These are phyloP conservation scores for Ogataea ramenticola DNA, from an alignment of 805 yeast genomes.

Conservation along the genomic window DNA sequence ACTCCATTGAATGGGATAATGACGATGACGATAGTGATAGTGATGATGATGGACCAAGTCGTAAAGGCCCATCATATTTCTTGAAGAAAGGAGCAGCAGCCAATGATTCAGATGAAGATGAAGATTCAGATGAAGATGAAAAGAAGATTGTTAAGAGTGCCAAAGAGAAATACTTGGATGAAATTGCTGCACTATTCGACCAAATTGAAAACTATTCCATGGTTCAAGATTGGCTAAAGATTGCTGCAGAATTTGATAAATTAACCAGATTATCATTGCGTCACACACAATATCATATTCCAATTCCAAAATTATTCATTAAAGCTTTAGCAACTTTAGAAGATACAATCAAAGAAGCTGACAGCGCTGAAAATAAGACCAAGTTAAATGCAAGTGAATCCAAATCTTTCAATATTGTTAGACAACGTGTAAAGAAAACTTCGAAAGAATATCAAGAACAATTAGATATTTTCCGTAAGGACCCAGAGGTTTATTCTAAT, in stretches of 20 bases:
- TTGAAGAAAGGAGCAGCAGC: constrained; percentile 37
- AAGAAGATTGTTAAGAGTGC: constrained; percentile 88
- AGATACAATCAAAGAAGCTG: constrained; percentile 48
- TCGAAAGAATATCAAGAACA: constrained; percentile 59
- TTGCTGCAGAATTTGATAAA: constrained; percentile 72
- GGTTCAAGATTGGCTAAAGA: constrained; percentile 72
- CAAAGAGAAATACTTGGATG: constrained; percentile 86
- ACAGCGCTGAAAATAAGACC: constrained; percentile 45
- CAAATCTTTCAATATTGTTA: constrained; percentile 78
- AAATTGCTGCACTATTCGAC: constrained; percentile 60
- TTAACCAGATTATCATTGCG: constrained; percentile 59
- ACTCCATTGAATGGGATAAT: constrained; percentile 35
- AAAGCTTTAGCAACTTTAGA: constrained; percentile 67
- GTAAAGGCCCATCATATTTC: constrained; percentile 48
- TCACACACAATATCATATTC: constrained; percentile 68
- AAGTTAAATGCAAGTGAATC: constrained; percentile 78
- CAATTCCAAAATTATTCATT: constrained; percentile 67
- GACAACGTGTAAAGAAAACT: constrained; percentile 82
- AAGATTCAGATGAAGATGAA: constrained; percentile 49
- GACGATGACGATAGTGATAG: constrained; percentile 42
- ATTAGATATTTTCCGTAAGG: constrained; percentile 51
- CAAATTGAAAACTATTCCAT: constrained; percentile 62
- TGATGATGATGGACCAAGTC: constrained; percentile 26
- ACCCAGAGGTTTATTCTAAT: constrained; percentile 68
- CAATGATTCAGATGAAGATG: constrained; percentile 32